phyloP scores from a whole-genome alignment of 2,329 filamentous ascomycete species.

The Aureobasidium uvarum region DNA sequence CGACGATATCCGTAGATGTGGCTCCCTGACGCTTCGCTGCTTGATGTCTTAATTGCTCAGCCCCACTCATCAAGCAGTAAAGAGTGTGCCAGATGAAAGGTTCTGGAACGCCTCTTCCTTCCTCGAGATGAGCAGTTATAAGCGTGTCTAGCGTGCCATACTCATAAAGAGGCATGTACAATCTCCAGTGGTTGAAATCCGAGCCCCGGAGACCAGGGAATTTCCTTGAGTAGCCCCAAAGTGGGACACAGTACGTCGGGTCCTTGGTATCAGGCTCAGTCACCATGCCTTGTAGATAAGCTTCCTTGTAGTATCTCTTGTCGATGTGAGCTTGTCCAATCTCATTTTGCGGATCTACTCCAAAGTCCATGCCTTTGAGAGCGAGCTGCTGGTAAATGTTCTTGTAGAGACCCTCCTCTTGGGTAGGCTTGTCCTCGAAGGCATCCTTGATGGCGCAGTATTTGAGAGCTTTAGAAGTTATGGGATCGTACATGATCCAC shows the following conservation, averaged over 20 bases:
- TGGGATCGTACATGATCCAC: neutral
- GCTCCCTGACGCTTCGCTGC: neutral
- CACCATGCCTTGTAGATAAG: constrained; percentile 10
- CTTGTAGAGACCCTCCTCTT: neutral
- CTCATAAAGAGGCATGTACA: constrained; percentile 6
- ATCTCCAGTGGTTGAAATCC: neutral
- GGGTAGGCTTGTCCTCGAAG: neutral
- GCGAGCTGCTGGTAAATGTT: neutral
- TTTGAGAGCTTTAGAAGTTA: neutral
- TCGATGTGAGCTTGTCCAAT: neutral
- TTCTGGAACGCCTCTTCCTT: neutral
- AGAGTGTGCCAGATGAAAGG: constrained; percentile 17
- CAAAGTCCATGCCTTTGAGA: neutral
- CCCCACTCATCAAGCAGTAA: neutral
- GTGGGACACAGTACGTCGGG: neutral
- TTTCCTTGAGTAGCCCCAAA: neutral
- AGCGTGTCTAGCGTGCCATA: neutral
- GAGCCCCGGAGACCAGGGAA: neutral
- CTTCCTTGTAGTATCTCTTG: constrained; percentile 2
- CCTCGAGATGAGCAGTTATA: neutral
- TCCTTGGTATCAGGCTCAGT: neutral
- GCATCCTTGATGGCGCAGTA: neutral
- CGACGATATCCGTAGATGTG: neutral
- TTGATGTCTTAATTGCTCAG: neutral
- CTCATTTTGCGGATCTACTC: neutral